Evolutionary conservation across 768 basidiomycete species (phyloP).

Genomic region (Pulveroboletus sp.): DNA sequence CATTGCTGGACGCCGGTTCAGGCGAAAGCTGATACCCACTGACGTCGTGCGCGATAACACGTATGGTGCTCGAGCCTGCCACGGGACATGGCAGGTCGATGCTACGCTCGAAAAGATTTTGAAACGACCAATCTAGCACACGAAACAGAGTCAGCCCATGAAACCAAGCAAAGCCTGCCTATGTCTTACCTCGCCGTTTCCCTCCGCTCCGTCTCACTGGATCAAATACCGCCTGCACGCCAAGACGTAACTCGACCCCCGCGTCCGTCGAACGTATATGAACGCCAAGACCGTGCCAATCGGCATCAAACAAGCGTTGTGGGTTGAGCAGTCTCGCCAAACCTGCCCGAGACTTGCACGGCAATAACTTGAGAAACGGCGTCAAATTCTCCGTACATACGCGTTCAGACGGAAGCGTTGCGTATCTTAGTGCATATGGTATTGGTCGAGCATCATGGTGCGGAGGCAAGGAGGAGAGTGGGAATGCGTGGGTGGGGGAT

Average conservation of each 20-base stretch:
- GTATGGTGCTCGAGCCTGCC: slow-evolving; percentile 55
- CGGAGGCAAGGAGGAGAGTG: slow-evolving; percentile 54
- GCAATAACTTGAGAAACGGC: slow-evolving; percentile 91
- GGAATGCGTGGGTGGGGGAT: slow-evolving; percentile 60
- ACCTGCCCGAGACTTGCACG: slow-evolving; percentile 88
- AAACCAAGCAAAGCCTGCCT: background rate
- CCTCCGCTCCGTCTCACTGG: slow-evolving; percentile 58
- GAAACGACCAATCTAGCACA: slow-evolving; percentile 69
- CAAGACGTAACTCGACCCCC: slow-evolving; percentile 64
- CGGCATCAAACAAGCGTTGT: slow-evolving; percentile 81
- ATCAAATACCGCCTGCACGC: slow-evolving; percentile 76
- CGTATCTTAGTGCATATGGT: slow-evolving; percentile 68
- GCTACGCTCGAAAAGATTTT: slow-evolving; percentile 61
- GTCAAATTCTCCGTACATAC: slow-evolving; percentile 99
- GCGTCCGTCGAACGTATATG: slow-evolving; percentile 64
- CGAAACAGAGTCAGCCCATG: slow-evolving; percentile 5
- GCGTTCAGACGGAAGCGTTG: slow-evolving; percentile 74
- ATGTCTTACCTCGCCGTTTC: slow-evolving; percentile 51
- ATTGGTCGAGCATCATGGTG: slow-evolving; percentile 31
- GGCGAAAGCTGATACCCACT: slow-evolving; percentile 49
- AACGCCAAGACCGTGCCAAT: slow-evolving; percentile 87
- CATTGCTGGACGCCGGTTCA: slow-evolving; percentile 40
- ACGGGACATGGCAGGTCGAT: slow-evolving; percentile 70
- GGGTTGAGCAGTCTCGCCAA: slow-evolving; percentile 82
- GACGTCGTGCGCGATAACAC: slow-evolving; percentile 45